Conservation (phyloP, 306 rosid genomes). For the Corylus avellana region DNA sequence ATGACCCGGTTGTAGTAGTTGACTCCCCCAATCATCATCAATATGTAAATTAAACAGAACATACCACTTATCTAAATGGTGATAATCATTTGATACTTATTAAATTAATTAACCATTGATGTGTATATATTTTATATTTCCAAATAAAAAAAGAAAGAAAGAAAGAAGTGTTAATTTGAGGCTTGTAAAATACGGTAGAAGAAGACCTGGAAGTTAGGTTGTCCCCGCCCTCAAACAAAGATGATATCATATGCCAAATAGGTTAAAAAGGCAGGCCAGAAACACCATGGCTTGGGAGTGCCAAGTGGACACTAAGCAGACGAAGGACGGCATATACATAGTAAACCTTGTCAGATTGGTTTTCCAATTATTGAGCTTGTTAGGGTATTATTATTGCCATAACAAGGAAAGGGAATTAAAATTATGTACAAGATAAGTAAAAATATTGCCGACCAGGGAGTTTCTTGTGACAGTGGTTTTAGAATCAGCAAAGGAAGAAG, state of each 20-base stretch:
- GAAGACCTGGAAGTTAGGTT: conserved; percentile 33
- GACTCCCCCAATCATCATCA: conserved; percentile 19
- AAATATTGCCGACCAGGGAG: conserved; percentile 56
- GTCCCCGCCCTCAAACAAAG: conserved; percentile 30
- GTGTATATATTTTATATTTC: no score
- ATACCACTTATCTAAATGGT: neutral
- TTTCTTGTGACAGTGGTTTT: conserved; percentile 61
- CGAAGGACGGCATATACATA: conserved; percentile 38
- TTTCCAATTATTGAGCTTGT: conserved; percentile 10
- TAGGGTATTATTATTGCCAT: neutral
- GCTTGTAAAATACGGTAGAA: conserved; percentile 14
- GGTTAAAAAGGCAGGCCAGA: conserved; percentile 13
- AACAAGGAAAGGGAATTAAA: neutral
- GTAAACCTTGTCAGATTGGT: conserved; percentile 1
- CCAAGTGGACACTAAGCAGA: conserved; percentile 33
- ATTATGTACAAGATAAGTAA: conserved; percentile 7
- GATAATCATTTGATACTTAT: conserved; percentile 1
- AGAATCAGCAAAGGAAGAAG: conserved; percentile 28
- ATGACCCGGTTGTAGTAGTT: conserved; percentile 20
- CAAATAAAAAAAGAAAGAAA: no score
- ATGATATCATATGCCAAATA: conserved; percentile 19
- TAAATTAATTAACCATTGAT: neutral
- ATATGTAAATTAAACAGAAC: neutral
- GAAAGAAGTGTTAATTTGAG: neutral
- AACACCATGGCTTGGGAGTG: conserved; percentile 8